phyloP scores from a whole-genome alignment of 495 filamentous ascomycete species.

The Penicillium cinerascens region DNA sequence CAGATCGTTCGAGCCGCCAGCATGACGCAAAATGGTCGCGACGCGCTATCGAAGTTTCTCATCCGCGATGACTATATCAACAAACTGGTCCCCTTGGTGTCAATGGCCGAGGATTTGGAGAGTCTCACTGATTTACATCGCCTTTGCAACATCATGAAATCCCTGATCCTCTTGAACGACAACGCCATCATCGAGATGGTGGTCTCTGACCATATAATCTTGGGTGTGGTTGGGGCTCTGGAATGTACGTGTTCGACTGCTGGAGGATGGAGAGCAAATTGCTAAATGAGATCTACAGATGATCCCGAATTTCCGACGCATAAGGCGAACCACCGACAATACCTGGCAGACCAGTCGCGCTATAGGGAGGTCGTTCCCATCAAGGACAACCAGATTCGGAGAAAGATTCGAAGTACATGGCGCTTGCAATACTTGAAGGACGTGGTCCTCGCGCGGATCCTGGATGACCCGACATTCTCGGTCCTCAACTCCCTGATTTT shows the following conservation, averaged over 20 bases:
- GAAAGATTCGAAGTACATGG: conserved; percentile 95
- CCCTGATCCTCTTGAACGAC: conserved; percentile 89
- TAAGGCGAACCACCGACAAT: conserved; percentile 96
- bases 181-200: conserved; percentile 89
- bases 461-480: conserved; percentile 96
- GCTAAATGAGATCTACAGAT: conserved; percentile 44
- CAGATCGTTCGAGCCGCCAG: conserved; percentile 72
- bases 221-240: conserved; percentile 92
- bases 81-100: conserved; percentile 81
- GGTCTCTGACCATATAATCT: conserved; percentile 81
- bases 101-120: conserved; percentile 86
- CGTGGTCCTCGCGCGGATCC: conserved; percentile 89
- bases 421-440: conserved; percentile 98
- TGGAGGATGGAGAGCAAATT: conserved; percentile 1
- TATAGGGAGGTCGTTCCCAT: conserved; percentile 97
- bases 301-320: conserved; percentile 98
- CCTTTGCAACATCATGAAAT: conserved; percentile 98
- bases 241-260: conserved; percentile 63
- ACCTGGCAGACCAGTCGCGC: conserved; percentile 78
- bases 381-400: conserved; percentile 70
- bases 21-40: conserved; percentile 69
- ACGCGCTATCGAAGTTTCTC: conserved; percentile 85
- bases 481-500: conserved; percentile 98
- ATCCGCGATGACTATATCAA: conserved; percentile 79
- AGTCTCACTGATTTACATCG: conserved; percentile 80